Conservation (phyloP, 2,329 filamentous ascomycete genomes). For the Allantophomopsis lycopodina region DNA sequence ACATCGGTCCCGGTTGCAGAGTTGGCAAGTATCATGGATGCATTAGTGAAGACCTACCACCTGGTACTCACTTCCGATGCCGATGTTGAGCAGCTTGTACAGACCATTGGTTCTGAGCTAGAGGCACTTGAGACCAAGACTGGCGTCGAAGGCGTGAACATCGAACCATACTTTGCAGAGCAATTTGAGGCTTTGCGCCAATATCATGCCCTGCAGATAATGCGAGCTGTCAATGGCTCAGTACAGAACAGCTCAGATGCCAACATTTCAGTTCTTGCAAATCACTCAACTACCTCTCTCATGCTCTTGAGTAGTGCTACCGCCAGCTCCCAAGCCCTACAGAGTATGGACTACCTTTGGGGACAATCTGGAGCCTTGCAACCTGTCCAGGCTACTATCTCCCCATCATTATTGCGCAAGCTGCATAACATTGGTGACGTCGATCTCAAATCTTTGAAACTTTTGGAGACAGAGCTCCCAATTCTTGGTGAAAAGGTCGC, state of each 20-base stretch:
- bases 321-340: constrained; percentile 9
- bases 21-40: constrained; percentile 36
- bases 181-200: constrained; percentile 46
- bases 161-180: constrained; percentile 33
- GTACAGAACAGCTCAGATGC: constrained; percentile 4
- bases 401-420: constrained; percentile 38
- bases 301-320: constrained; percentile 13
- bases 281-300: constrained; percentile 13
- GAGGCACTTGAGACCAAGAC: constrained; percentile 32
- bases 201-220: constrained; percentile 10
- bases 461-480: constrained; percentile 52
- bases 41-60: constrained; percentile 40
- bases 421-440: constrained; percentile 36
- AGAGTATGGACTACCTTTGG: constrained; percentile 15
- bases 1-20: constrained; percentile 34
- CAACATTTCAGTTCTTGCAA: constrained; percentile 15
- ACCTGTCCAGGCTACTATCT: constrained; percentile 32
- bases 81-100: constrained; percentile 24
- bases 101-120: constrained; percentile 35
- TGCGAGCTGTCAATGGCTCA: constrained; percentile 3
- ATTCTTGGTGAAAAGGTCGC: constrained; percentile 36
- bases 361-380: constrained; percentile 19
- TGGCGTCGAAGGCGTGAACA: constrained; percentile 24
- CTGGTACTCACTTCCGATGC: constrained; percentile 31
- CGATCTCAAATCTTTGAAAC: constrained; percentile 42